phyloP scores from a whole-genome alignment of 345 rosid species.

The Citropsis articulata region DNA sequence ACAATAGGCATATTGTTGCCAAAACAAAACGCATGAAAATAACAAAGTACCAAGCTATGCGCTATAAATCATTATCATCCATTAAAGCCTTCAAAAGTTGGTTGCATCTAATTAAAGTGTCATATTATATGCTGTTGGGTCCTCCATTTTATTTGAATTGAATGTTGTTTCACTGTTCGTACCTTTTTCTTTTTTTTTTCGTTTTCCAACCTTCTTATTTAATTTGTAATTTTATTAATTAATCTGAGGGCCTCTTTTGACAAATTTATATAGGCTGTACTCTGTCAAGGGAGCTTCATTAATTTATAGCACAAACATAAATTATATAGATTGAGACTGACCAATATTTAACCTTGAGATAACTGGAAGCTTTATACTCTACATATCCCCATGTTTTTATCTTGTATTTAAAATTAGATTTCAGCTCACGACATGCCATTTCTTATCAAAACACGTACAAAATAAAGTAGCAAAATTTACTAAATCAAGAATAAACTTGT shows the following conservation, averaged over 20 bases:
- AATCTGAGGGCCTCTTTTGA: neutral
- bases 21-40: neutral
- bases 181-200: neutral
- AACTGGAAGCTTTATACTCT: too few relatives aligned
- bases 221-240: neutral
- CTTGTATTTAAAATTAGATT: too few relatives aligned
- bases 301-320: too few relatives aligned
- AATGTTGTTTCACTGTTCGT: neutral
- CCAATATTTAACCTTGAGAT: too few relatives aligned
- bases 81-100: constrained; percentile 17
- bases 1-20: neutral
- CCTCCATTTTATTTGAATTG: neutral
- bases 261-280: neutral
- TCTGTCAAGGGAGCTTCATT: too few relatives aligned
- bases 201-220: too few relatives aligned
- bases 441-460: too few relatives aligned
- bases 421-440: too few relatives aligned
- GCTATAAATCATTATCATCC: constrained; percentile 16
- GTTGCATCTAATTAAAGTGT: constrained; percentile 26
- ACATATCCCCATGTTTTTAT: too few relatives aligned
- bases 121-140: constrained; percentile 4
- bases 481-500: too few relatives aligned
- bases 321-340: too few relatives aligned
- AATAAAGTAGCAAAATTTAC: too few relatives aligned
- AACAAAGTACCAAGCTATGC: neutral